These are phyloP conservation scores for Hemisphaericaspora nanyangensis DNA, from an alignment of 805 yeast species.

Conservation along the genomic window DNA sequence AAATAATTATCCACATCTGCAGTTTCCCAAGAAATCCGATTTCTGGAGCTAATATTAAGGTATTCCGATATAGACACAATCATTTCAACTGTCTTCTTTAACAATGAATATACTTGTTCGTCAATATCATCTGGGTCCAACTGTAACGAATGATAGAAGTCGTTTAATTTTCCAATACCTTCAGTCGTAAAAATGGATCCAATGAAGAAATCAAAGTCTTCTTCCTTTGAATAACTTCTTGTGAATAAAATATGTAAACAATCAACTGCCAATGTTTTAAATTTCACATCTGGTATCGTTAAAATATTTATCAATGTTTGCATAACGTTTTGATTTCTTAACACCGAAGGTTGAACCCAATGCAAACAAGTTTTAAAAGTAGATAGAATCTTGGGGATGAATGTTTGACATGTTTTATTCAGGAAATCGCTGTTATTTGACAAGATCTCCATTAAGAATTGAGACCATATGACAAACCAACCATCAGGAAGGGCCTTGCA, in stretches of 20 bases:
- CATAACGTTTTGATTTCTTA: slow-evolving; percentile 63
- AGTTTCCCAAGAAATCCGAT: slow-evolving; percentile 45
- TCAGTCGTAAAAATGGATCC: slow-evolving; percentile 72
- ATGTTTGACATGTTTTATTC: slow-evolving; percentile 28
- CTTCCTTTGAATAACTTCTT: slow-evolving; percentile 59
- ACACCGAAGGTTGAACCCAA: slow-evolving; percentile 81
- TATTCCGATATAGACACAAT: slow-evolving; percentile 82
- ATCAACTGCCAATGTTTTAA: slow-evolving; percentile 83
- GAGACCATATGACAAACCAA: slow-evolving; percentile 78
- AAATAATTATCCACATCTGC: slow-evolving; percentile 69
- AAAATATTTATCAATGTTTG: slow-evolving; percentile 59
- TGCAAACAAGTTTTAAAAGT: slow-evolving; percentile 85
- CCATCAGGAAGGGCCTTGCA: slow-evolving; percentile 76
- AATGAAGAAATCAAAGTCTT: slow-evolving; percentile 73
- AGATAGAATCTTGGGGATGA: slow-evolving; percentile 67
- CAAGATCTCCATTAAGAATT: slow-evolving; percentile 31
- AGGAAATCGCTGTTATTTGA: slow-evolving; percentile 25
- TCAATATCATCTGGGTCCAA: slow-evolving; percentile 68
- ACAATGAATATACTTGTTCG: slow-evolving; percentile 73
- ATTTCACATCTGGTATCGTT: slow-evolving; percentile 54
- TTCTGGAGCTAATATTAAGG: slow-evolving; percentile 47
- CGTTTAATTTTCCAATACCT: slow-evolving; percentile 67
- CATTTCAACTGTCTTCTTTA: slow-evolving; percentile 91
- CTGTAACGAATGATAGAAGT: slow-evolving; percentile 59
- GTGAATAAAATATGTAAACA: slow-evolving; percentile 87